Conservation (phyloP, 2,329 filamentous ascomycete genomes). For the Acrodontium crateriforme region DNA sequence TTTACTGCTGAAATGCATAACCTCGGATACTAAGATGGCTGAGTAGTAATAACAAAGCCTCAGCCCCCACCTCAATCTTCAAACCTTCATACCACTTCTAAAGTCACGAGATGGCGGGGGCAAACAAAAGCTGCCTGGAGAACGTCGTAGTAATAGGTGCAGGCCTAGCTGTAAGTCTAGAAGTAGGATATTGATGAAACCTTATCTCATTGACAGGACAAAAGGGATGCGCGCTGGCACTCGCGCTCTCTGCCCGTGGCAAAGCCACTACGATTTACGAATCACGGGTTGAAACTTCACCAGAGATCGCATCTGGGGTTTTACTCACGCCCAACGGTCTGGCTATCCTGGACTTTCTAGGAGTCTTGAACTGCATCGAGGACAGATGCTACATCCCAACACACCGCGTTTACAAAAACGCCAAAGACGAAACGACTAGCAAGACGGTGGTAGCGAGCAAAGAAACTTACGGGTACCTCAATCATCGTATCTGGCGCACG, state of each 20-base stretch:
- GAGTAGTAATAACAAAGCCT: no score
- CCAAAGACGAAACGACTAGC: slow-evolving; percentile 10
- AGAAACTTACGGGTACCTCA: slow-evolving; percentile 34
- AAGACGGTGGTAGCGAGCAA: slow-evolving; percentile 17
- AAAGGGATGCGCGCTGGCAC: slow-evolving; percentile 13
- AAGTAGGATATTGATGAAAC: no score
- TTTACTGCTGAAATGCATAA: no score
- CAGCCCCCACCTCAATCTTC: no score
- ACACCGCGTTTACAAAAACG: slow-evolving; percentile 33
- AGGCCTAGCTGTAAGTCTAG: slow-evolving; percentile 1
- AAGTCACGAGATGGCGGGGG: no score
- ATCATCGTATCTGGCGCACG: slow-evolving; percentile 35
- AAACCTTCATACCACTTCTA: no score
- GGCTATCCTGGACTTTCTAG: slow-evolving; percentile 37
- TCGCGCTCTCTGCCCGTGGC: slow-evolving; percentile 9
- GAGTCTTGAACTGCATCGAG: slow-evolving; percentile 34
- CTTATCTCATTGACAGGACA: no score
- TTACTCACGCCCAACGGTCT: slow-evolving; percentile 49
- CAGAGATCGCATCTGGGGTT: slow-evolving; percentile 20
- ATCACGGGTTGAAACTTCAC: slow-evolving; percentile 5
- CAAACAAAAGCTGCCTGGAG: no score
- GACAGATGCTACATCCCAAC: slow-evolving; percentile 39
- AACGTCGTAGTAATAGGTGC: slow-evolving; percentile 1
- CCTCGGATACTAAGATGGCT: no score
- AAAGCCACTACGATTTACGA: slow-evolving; percentile 13